Base-by-base conservation (phyloP, 371 early-diverging fungal species). In the Smittium culicis region DNA sequence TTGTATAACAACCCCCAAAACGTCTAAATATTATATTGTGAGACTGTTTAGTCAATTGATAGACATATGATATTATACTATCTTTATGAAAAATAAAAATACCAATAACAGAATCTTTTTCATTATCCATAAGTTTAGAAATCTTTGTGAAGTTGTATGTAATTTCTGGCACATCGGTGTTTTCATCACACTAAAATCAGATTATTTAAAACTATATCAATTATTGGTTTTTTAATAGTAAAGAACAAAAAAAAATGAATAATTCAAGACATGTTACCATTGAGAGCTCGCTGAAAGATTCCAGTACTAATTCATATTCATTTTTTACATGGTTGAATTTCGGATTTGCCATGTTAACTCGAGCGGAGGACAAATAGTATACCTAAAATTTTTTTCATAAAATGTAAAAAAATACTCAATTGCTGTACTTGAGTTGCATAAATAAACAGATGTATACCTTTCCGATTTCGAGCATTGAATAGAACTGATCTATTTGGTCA, bases 291-390 rank as follows among this genome's bases (percentile, higher is more conserved):
- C 77, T 72, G 61, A 34, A 54, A 67, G 67, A 70, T 32, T 95
- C 94, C 58, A 96, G 77, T 1, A 84, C 78, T 67, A 99, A 79
- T 74, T 99, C 99, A 71, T 98, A 99, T 68, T 95, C 90, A 73
- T 93, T 90, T 70, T 88, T 79, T 60, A 90, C 75, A 31, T 80
- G 86, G 33, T 83, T 87, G 70, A 84, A 97, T 72, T 91, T 88
- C 73, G 87, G 88, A 65, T 88, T 91, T 14, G 97, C 96, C 76
- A 86, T 80, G 70, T 88, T 88, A 25, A 98, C 84, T 62, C 81
- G 79, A 30, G 89, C 91, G 58, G 86, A 85, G 28, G 91, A 88
- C 59, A 99, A 74, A 68, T 87, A 91, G 70, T 93, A 98, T 5
- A 89, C 66, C 66, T 66, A 66, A 33, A 34, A 60, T 11, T n/a